Evolutionary conservation across 2,329 filamentous ascomycete genomes (phyloP).

Genomic region (Phyllosticta citribraziliensis): DNA sequence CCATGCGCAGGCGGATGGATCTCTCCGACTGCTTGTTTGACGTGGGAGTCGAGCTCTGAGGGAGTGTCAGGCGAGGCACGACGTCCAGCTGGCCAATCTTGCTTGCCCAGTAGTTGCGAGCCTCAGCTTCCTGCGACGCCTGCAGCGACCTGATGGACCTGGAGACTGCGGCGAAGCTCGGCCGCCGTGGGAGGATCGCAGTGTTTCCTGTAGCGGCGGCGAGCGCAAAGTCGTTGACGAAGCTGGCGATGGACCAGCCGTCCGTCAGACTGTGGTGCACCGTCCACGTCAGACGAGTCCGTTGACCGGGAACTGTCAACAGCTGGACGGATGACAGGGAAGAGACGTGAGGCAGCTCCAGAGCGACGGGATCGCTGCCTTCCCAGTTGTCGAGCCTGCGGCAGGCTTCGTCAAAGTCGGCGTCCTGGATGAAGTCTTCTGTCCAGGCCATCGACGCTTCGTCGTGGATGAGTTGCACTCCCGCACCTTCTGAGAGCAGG

Average conservation of each 20-base stretch:
- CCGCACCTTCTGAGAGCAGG: background rate
- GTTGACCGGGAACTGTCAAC: background rate
- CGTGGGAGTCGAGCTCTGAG: background rate
- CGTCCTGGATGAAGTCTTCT: background rate
- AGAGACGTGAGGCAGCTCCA: background rate
- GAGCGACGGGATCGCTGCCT: background rate
- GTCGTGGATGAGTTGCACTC: background rate
- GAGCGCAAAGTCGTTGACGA: slow-evolving; percentile 2
- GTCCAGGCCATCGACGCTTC: background rate
- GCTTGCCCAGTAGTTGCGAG: background rate
- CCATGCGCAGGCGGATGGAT: background rate
- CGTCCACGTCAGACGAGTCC: background rate
- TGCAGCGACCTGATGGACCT: background rate
- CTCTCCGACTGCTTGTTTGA: background rate
- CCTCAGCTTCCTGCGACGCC: background rate
- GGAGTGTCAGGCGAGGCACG: slow-evolving; percentile 1
- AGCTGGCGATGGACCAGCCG: slow-evolving; percentile 1
- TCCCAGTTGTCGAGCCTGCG: background rate
- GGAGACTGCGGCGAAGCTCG: background rate
- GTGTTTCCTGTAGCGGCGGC: background rate
- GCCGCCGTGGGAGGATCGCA: background rate
- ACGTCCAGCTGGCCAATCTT: background rate
- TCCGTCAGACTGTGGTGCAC: background rate
- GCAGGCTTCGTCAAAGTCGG: background rate
- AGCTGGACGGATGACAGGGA: background rate